A percentile compares a stretch with the other conserved stretches of the same genome.
Conservation (phyloP, 2,329 filamentous ascomycete species). For the Tolypocladium pustulatum region DNA sequence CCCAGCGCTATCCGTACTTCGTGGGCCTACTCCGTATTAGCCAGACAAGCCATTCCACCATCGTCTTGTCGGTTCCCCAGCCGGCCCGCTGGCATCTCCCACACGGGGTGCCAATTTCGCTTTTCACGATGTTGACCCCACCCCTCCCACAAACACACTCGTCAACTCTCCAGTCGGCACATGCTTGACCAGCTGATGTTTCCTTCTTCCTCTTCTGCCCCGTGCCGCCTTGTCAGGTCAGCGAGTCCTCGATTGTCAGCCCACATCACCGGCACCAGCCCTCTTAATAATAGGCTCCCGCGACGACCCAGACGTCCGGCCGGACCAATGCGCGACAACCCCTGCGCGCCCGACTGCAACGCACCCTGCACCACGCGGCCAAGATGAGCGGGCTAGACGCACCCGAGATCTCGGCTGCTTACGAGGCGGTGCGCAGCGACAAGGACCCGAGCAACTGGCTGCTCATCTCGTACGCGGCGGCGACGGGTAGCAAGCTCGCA, state of each 20-base stretch:
- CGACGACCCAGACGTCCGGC: not conserved
- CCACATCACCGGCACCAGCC: not conserved
- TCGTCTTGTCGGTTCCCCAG: not conserved
- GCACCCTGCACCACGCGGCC: not conserved
- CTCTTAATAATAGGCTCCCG: not conserved
- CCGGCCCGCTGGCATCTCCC: not conserved
- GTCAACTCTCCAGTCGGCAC: not conserved
- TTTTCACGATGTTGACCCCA: not conserved
- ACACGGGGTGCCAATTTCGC: not conserved
- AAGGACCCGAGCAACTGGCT: constrained; percentile 58
- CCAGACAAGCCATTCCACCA: not conserved
- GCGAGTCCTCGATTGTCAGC: not conserved
- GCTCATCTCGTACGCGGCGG: constrained; percentile 48
- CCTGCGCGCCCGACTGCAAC: not conserved
- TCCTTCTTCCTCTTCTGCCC: not conserved
- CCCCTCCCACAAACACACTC: not conserved
- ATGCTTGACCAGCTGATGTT: not conserved
- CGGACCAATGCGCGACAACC: not conserved
- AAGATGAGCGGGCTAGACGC: constrained; percentile 46
- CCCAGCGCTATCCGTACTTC: not conserved
- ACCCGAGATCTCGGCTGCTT: constrained; percentile 51
- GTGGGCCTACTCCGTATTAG: not conserved
- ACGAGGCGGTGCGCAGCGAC: constrained; percentile 57
- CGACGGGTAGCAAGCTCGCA: constrained; percentile 43
- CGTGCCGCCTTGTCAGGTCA: not conserved